Percentiles rank a stretch among this genome's conserved stretches.
phyloP scores from a whole-genome alignment of 495 filamentous ascomycete genomes.

The Haplographium delicatum region DNA sequence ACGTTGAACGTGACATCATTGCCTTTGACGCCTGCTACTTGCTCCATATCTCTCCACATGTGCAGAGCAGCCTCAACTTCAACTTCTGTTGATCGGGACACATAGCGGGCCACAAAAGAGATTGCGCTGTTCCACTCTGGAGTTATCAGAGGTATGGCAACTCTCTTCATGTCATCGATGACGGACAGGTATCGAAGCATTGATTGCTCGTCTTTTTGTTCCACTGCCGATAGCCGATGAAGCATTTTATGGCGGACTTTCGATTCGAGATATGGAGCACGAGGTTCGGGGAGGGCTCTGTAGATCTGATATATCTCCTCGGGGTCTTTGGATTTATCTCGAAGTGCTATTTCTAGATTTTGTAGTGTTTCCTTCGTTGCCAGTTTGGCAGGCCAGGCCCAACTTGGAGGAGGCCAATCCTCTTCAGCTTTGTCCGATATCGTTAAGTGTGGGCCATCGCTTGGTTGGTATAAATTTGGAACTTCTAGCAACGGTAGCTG shows the following conservation, averaged over 20 bases:
- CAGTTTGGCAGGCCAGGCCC: conserved; percentile 33
- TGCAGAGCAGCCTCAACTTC: conserved; percentile 70
- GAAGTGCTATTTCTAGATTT: conserved; percentile 37
- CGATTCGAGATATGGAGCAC: conserved; percentile 57
- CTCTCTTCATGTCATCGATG: conserved; percentile 72
- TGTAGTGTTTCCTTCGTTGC: conserved; percentile 15
- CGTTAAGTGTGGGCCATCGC: conserved; percentile 36
- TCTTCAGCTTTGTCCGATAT: conserved; percentile 42
- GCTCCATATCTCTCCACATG: conserved; percentile 88
- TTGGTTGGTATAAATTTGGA: conserved; percentile 35
- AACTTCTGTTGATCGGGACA: conserved; percentile 50
- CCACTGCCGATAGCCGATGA: conserved; percentile 58
- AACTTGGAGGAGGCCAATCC: conserved; percentile 36
- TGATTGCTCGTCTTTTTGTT: conserved; percentile 46
- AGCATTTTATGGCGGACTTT: conserved; percentile 59
- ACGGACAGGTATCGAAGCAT: conserved; percentile 81
- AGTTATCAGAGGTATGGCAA: conserved; percentile 55
- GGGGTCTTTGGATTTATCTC: conserved; percentile 40
- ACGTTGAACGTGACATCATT: conserved; percentile 82
- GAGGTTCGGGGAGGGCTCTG: conserved; percentile 54
- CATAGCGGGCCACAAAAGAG: conserved; percentile 67
- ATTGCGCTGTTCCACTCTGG: conserved; percentile 81
- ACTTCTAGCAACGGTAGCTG: conserved; percentile 37
- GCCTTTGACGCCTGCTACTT: conserved; percentile 53
- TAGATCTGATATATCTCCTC: conserved; percentile 57